phyloP scores from a whole-genome alignment of 306 rosid genomes.

The Fagus crenata region DNA sequence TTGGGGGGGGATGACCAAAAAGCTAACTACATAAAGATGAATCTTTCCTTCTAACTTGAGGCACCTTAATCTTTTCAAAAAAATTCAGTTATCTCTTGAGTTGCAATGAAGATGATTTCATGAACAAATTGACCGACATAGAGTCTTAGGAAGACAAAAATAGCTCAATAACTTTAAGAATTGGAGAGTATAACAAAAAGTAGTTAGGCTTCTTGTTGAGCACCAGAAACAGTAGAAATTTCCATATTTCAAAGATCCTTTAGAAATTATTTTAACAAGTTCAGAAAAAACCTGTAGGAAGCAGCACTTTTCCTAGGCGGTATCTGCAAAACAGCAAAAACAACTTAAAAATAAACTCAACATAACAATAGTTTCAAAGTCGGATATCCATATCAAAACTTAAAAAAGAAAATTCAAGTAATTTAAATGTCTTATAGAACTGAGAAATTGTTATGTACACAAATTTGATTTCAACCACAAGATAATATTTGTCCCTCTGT shows the following conservation, averaged over 20 bases:
- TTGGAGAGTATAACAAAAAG: neutral
- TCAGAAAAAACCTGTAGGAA: slow-evolving; percentile 80
- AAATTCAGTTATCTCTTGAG: neutral
- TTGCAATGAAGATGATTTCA: slow-evolving; percentile 17
- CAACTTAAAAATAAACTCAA: slow-evolving; percentile 9
- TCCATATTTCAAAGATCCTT: slow-evolving; percentile 15
- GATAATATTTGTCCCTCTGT: neutral
- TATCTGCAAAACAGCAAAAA: slow-evolving; percentile 63
- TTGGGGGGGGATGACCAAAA: too few species aligned
- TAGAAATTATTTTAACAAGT: slow-evolving; percentile 25
- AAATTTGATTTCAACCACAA: neutral
- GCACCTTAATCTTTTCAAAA: neutral
- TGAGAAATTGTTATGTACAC: neutral
- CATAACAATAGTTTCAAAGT: slow-evolving; percentile 6
- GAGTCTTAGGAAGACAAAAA: neutral
- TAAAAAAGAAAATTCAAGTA: too few species aligned
- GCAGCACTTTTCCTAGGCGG: slow-evolving; percentile 96
- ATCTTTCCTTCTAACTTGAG: neutral
- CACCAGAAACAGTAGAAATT: slow-evolving; percentile 13
- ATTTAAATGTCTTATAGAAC: neutral
- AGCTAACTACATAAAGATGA: neutral
- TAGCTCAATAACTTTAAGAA: neutral
- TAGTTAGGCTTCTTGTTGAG: slow-evolving; percentile 8
- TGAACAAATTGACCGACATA: slow-evolving; percentile 9
- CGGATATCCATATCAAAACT: neutral